Percentiles rank a stretch among this genome's conserved stretches.
These are phyloP conservation scores for Cystobasidiaceae sp. DNA, from an alignment of 1,284 basidiomycete genomes.

Conservation along the genomic window DNA sequence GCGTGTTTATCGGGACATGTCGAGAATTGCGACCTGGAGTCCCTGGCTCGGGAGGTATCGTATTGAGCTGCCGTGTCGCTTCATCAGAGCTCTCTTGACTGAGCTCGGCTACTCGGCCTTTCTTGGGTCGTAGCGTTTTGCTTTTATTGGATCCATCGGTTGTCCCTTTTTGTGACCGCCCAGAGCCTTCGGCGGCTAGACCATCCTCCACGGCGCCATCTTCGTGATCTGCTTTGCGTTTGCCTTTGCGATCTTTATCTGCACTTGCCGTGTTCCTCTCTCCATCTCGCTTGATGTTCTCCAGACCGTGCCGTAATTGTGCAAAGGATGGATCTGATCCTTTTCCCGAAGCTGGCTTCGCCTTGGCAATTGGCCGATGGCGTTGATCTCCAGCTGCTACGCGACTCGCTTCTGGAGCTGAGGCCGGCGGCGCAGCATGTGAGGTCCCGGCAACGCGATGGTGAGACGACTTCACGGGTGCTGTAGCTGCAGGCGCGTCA, in stretches of 20 bases:
- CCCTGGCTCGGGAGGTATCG: constrained; percentile 3
- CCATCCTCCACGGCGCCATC: background rate
- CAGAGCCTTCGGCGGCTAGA: background rate
- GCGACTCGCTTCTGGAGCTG: background rate
- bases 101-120: constrained; percentile 23
- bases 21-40: background rate
- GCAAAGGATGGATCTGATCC: background rate
- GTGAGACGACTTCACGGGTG: background rate
- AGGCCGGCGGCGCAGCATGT: too few species aligned
- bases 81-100: constrained; percentile 1
- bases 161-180: background rate
- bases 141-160: background rate
- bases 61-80: background rate
- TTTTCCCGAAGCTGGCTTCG: background rate
- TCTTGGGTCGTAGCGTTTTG: background rate
- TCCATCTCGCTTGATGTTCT: background rate
- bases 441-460: too few species aligned
- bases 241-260: constrained; percentile 25
- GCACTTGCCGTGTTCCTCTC: background rate
- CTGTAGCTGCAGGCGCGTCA: background rate
- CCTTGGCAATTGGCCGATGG: background rate
- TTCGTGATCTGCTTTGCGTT: constrained; percentile 30
- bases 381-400: background rate
- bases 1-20: constrained; percentile 8
- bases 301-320: background rate